Evolutionary conservation across 306 rosid genomes (phyloP), one percentile per base, ranked within the genome.

Genomic region (Morella rubra): DNA sequence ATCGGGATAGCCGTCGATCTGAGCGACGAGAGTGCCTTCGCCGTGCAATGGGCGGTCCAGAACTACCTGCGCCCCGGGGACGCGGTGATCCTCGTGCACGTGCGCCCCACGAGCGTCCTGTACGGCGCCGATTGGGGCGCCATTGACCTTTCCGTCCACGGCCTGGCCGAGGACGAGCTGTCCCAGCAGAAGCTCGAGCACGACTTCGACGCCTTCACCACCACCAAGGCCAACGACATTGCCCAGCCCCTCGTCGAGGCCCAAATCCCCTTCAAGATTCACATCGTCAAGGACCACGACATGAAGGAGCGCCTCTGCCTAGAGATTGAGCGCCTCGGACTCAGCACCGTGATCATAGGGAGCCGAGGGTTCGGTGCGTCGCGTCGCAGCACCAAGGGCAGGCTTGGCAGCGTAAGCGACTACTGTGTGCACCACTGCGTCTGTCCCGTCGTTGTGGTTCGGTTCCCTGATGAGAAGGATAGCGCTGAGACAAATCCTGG

Each of bases 261-360:
- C 7, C 74, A 90, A 68, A 84, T 91, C 66, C 96, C 96, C 44
- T 95, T 85, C 82, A 92, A 77, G 75, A 90, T 95, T 40, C 97
- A 89, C 85, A 88, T 92, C 85, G 99, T 95, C 50, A 90, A 95
- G 81, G 99, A 95, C 79, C 97, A 86, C 75, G 99, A 95, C 76
- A 85, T 92, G 99, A 95, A 91, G 82, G 97, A 92, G 86, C 54
- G 97, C 81, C 90, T 95, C 0, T 92, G 99, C 73, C 81, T 95
- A 83, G 99, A 95, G 74, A 97, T 95, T 6, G 97, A 95, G 93
- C 83, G 99, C 81, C 79, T 95, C 1, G 91, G 92, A 42, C 93
- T 95, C 27, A 87, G 96, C 78, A 96, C 93, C 53, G 93, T 96
- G 44, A 85, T 96, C 55, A 96, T 92, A 97, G 99, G 98, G 3